These are phyloP conservation scores for Brasilioporus rufonigricans DNA, from an alignment of 768 basidiomycete species.

Conservation along the genomic window DNA sequence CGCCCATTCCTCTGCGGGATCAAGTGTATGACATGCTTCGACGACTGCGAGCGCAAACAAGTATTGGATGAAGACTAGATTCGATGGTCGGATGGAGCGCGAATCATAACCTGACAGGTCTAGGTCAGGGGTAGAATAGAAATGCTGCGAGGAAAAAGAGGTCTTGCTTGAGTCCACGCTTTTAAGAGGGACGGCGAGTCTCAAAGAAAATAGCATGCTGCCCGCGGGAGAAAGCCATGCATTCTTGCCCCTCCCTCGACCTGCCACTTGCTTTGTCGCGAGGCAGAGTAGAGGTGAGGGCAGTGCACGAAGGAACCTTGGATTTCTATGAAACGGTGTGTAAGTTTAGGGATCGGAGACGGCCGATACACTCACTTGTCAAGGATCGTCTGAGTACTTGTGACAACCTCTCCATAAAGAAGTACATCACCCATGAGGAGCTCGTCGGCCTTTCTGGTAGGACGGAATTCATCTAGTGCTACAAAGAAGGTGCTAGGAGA, in stretches of 20 bases:
- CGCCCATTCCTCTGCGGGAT: conserved; percentile 47
- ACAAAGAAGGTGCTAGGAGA: conserved; percentile 60
- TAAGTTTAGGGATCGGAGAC: background rate
- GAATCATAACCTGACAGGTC: background rate
- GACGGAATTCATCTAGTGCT: conserved; percentile 38
- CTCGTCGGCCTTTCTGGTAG: conserved; percentile 15
- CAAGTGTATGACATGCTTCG: conserved; percentile 65
- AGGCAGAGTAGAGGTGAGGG: conserved; percentile 79
- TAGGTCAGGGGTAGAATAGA: background rate
- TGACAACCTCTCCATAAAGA: conserved; percentile 85
- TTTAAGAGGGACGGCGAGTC: conserved; percentile 21
- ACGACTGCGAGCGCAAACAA: conserved; percentile 87
- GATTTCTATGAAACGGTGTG: conserved; percentile 58
- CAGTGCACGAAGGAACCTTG: conserved; percentile 60
- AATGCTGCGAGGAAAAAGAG: background rate
- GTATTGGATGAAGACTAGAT: conserved; percentile 92
- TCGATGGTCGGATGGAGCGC: conserved; percentile 35
- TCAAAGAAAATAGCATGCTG: conserved; percentile 67
- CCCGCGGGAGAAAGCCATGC: conserved; percentile 91
- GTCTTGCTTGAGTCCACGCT: conserved; percentile 2
- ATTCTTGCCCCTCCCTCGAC: conserved; percentile 86
- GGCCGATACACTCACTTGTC: conserved; percentile 63
- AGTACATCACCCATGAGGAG: conserved; percentile 76
- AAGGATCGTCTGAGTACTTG: conserved; percentile 92
- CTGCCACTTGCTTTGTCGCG: conserved; percentile 84